phyloP scores from a whole-genome alignment of 1,284 basidiomycete species.

The Malassezia dermatis region DNA sequence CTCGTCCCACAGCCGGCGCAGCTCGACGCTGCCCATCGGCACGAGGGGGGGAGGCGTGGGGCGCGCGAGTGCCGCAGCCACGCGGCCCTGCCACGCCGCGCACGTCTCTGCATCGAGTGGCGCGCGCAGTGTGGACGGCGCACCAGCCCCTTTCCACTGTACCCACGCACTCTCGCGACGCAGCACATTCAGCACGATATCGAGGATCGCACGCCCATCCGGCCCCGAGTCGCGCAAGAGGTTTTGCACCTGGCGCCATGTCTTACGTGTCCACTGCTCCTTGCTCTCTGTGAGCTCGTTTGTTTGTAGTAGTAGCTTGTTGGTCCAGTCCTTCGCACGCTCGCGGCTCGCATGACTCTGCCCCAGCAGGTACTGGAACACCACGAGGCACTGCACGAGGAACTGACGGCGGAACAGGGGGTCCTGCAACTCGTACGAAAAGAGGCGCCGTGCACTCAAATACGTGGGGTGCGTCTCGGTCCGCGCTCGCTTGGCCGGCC shows the following conservation, averaged over 20 bases:
- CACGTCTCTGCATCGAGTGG: constrained; percentile 23
- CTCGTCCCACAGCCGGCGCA: constrained; percentile 40
- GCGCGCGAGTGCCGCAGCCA: constrained; percentile 28
- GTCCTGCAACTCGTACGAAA: constrained; percentile 76
- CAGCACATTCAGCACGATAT: constrained; percentile 28
- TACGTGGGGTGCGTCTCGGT: constrained; percentile 63
- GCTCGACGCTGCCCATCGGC: constrained; percentile 37
- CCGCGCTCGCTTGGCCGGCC: neutral
- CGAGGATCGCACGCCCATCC: constrained; percentile 29
- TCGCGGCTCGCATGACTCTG: constrained; percentile 64
- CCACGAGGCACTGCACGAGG: constrained; percentile 71
- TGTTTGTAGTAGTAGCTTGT: constrained; percentile 28
- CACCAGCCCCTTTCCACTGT: constrained; percentile 39
- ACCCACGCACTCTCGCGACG: constrained; percentile 36
- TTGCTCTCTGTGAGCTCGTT: constrained; percentile 29
- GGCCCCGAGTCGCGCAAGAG: constrained; percentile 32
- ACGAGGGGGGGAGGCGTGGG: constrained; percentile 16
- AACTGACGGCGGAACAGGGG: constrained; percentile 82
- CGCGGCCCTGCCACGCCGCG: constrained; percentile 18
- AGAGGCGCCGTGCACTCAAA: constrained; percentile 69
- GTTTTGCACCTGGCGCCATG: constrained; percentile 32
- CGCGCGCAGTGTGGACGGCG: constrained; percentile 37
- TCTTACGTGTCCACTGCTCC: constrained; percentile 36
- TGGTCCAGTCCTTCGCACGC: constrained; percentile 53
- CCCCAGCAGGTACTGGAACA: constrained; percentile 66